phyloP scores from a whole-genome alignment of 2,329 filamentous ascomycete species.

The Plenodomus biglobosus region DNA sequence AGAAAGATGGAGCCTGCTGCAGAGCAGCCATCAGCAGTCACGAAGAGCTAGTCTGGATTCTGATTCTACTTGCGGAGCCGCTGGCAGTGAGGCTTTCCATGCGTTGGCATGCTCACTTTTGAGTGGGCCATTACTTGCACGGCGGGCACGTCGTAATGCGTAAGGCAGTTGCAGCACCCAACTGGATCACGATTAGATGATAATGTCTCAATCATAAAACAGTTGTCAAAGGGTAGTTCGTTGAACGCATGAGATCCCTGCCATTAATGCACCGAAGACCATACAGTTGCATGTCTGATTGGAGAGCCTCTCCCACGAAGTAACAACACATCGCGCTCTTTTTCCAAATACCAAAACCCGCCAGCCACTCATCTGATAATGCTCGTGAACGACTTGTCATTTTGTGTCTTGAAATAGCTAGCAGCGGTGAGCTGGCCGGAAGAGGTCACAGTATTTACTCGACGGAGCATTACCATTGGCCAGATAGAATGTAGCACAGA shows the following conservation, averaged over 20 bases:
- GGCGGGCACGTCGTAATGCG: background rate
- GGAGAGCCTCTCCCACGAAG: constrained; percentile 6
- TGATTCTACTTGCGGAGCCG: background rate
- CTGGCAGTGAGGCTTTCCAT: background rate
- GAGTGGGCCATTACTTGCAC: background rate
- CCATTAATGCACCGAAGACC: background rate
- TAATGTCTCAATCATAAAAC: background rate
- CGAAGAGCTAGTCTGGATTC: background rate
- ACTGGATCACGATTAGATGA: background rate
- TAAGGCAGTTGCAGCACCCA: background rate
- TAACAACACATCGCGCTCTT: constrained; percentile 21
- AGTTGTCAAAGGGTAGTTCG: background rate
- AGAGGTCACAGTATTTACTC: constrained; percentile 11
- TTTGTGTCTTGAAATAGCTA: constrained; percentile 17
- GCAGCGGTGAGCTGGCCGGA: constrained; percentile 20
- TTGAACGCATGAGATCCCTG: background rate
- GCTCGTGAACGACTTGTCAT: constrained; percentile 8
- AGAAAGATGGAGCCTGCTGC: constrained; percentile 29
- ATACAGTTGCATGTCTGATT: background rate
- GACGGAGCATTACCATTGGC: constrained; percentile 22
- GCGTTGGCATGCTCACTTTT: background rate
- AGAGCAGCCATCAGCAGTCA: background rate
- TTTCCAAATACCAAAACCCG: constrained; percentile 10
- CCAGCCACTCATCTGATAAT: constrained; percentile 17
- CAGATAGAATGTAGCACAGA: constrained; percentile 14